Evolutionary conservation across 73 alveolate genomes (phyloP).

Genomic region (Urostyla sp.): DNA sequence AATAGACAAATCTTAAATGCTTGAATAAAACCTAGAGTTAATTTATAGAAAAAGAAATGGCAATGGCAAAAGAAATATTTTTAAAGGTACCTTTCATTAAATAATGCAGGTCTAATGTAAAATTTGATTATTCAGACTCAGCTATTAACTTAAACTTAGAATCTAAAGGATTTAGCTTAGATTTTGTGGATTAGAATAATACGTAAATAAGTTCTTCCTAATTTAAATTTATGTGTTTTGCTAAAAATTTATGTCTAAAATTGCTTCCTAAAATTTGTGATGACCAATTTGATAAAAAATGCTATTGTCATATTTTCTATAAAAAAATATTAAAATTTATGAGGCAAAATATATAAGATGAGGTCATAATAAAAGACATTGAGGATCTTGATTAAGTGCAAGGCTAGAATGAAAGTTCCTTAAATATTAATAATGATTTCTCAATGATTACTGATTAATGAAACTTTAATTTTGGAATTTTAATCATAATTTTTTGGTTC

Average conservation of each 20-base stretch:
- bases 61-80: background rate
- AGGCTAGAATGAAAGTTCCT: conserved; percentile 6
- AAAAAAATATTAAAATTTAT: conserved; percentile 37
- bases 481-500: no score
- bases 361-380: background rate
- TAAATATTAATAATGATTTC: no score
- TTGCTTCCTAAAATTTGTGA: conserved; percentile 61
- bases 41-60: no score
- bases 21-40: no score
- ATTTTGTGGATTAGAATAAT: conserved; percentile 2
- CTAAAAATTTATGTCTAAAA: conserved; percentile 60
- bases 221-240: conserved; percentile 50
- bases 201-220: conserved; percentile 24
- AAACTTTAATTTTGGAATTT: no score
- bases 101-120: conserved; percentile 22
- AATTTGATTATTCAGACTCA: background rate
- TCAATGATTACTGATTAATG: no score
- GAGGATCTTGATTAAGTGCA: conserved; percentile 26
- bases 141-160: background rate
- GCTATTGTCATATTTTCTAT: conserved; percentile 48
- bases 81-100: conserved; percentile 39
- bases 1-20: no score
- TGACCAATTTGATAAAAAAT: conserved; percentile 35
- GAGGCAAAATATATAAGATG: conserved; percentile 19
- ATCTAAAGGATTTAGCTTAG: conserved; percentile 2